phyloP scores from a whole-genome alignment of 805 yeast genomes.

The Sugiyamaella floridensis region DNA sequence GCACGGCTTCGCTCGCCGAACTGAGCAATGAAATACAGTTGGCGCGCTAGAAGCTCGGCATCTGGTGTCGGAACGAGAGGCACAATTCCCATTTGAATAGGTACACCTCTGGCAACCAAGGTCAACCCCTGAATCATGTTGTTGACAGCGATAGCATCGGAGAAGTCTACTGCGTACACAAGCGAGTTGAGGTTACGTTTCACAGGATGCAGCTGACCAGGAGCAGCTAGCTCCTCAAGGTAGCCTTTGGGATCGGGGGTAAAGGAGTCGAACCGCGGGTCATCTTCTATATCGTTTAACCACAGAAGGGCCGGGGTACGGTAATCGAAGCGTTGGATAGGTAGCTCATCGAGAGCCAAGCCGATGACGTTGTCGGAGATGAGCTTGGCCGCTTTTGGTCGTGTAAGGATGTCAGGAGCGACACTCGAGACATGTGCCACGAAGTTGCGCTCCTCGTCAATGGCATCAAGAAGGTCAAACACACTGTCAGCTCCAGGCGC shows the following conservation, averaged over 20 bases:
- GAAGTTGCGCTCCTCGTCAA: slow-evolving; percentile 34
- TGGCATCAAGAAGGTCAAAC: slow-evolving; percentile 28
- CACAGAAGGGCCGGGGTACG: slow-evolving; percentile 45
- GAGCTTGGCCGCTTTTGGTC: slow-evolving; percentile 21
- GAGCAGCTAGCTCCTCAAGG: slow-evolving; percentile 31
- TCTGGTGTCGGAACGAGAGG: slow-evolving; percentile 40
- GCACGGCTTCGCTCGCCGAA: background rate
- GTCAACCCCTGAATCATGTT: slow-evolving; percentile 34
- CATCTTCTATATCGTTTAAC: slow-evolving; percentile 71
- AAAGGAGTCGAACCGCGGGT: slow-evolving; percentile 44
- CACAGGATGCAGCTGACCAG: slow-evolving; percentile 62
- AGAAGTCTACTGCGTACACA: slow-evolving; percentile 59
- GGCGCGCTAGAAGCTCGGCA: slow-evolving; percentile 18
- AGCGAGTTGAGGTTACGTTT: slow-evolving; percentile 70
- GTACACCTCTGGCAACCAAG: slow-evolving; percentile 43
- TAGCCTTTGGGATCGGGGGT: slow-evolving; percentile 43
- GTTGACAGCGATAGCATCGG: slow-evolving; percentile 45
- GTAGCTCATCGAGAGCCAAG: slow-evolving; percentile 6
- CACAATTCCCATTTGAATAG: slow-evolving; percentile 79
- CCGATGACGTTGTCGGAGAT: slow-evolving; percentile 25
- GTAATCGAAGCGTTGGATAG: slow-evolving; percentile 30
- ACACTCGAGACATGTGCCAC: slow-evolving; percentile 17
- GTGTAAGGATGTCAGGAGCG: background rate
- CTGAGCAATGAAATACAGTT: slow-evolving; percentile 11
- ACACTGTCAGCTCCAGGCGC: slow-evolving; percentile 31